A percentile compares a stretch with the other conserved stretches of the same genome.
phyloP scores from a whole-genome alignment of 805 yeast genomes.

The Vanderwaltozyma verrucispora region DNA sequence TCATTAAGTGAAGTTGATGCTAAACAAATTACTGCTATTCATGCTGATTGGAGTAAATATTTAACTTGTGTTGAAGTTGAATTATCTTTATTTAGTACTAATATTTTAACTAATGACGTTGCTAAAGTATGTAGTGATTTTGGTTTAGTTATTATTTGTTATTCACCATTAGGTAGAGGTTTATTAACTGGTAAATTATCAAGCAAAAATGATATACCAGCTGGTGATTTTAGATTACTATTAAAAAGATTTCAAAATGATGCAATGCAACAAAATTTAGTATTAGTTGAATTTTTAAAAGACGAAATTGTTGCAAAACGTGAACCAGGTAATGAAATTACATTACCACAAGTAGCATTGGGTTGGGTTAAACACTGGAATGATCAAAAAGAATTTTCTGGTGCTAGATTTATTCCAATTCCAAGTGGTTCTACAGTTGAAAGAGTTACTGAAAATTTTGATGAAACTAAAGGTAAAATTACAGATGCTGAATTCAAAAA shows the following conservation, averaged over 20 bases:
- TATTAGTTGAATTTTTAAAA: conserved; percentile 39
- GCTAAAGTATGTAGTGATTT: conserved; percentile 46
- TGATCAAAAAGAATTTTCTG: conserved; percentile 24
- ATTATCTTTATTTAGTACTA: conserved; percentile 59
- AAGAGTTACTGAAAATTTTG: conserved; percentile 54
- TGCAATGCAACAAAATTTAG: conserved; percentile 42
- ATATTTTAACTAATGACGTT: conserved; percentile 52
- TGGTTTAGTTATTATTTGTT: conserved; percentile 60
- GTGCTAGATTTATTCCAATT: conserved; percentile 58
- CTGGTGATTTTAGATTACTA: conserved; percentile 42
- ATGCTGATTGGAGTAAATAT: conserved; percentile 37
- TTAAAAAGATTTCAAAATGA: conserved; percentile 54
- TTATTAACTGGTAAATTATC: conserved; percentile 54
- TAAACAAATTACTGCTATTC: conserved; percentile 50
- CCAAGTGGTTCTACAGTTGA: conserved; percentile 60
- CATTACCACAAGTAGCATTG: conserved; percentile 60
- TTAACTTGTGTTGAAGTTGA: conserved; percentile 70
- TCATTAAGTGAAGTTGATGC: conserved; percentile 68
- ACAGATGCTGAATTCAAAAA: conserved; percentile 47
- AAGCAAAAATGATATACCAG: conserved; percentile 37
- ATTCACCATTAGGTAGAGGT: conserved; percentile 80
- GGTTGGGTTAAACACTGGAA: conserved; percentile 49
- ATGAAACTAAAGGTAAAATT: conserved; percentile 31
- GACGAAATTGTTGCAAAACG: conserved; percentile 36
- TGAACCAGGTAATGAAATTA: conserved; percentile 37